Percentiles rank a stretch among this genome's conserved stretches.
Evolutionary conservation across 1,284 basidiomycete species (phyloP).

Genomic region (Vanrija sp.): DNA sequence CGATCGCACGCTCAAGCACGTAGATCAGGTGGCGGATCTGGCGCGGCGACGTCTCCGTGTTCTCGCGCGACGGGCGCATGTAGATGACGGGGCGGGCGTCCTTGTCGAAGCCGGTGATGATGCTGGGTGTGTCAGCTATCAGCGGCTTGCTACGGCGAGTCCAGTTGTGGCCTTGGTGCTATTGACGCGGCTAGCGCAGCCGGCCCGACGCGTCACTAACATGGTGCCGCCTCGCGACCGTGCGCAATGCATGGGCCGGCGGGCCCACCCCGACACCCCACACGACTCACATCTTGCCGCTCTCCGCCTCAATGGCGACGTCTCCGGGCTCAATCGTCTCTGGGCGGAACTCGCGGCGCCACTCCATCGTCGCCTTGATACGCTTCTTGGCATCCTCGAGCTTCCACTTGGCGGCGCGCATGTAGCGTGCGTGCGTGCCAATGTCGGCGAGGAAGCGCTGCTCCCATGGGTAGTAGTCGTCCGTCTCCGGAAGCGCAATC

Average conservation of each 20-base stretch:
- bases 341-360: constrained; percentile 74
- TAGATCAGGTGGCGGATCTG: constrained; percentile 79
- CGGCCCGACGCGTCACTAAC: neutral
- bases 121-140: constrained; percentile 49
- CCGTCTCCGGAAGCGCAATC: constrained; percentile 60
- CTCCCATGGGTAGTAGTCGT: constrained; percentile 71
- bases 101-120: constrained; percentile 74
- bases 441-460: constrained; percentile 65
- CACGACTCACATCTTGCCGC: constrained; percentile 71
- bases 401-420: constrained; percentile 79
- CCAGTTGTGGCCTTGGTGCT: too few species aligned
- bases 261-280: neutral
- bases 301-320: constrained; percentile 67
- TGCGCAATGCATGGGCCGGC: neutral
- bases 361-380: constrained; percentile 70
- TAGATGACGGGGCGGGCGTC: constrained; percentile 77
- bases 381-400: constrained; percentile 70
- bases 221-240: neutral
- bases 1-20: constrained; percentile 77
- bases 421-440: constrained; percentile 72
- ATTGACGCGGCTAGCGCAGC: too few species aligned
- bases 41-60: constrained; percentile 67
- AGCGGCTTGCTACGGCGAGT: neutral
- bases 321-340: constrained; percentile 76
- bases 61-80: constrained; percentile 77